Conservation (phyloP, 2,329 filamentous ascomycete species). For the Piedraia hortae region DNA sequence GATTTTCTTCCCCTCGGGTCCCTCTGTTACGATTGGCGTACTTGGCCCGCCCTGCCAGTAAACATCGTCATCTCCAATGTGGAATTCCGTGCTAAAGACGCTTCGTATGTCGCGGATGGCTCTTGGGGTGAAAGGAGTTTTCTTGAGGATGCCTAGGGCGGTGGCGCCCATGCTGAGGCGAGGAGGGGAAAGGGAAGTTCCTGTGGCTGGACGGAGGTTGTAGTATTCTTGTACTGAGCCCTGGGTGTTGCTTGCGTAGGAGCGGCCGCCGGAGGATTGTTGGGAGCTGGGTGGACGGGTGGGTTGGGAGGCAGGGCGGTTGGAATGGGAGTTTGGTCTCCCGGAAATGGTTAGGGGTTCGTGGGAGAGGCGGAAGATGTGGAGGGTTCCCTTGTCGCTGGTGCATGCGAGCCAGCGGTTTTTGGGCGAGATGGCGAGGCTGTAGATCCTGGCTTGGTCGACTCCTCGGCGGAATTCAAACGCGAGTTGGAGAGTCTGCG, state of each 20-base stretch:
- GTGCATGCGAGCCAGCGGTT: slow-evolving; percentile 64
- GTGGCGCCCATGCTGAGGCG: slow-evolving; percentile 4
- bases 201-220: slow-evolving; percentile 8
- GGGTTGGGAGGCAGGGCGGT: slow-evolving; percentile 4
- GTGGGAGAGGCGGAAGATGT: slow-evolving; percentile 52
- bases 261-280: slow-evolving; percentile 4
- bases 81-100: slow-evolving; percentile 53
- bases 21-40: slow-evolving; percentile 10
- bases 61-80: slow-evolving; percentile 38
- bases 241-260: slow-evolving; percentile 6
- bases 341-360: slow-evolving; percentile 5
- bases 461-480: slow-evolving; percentile 70
- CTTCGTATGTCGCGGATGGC: slow-evolving; percentile 79
- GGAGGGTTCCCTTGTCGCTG: slow-evolving; percentile 85
- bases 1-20: slow-evolving; percentile 11
- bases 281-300: slow-evolving; percentile 1
- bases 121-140: slow-evolving; percentile 30
- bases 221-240: slow-evolving; percentile 13
- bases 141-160: slow-evolving; percentile 9
- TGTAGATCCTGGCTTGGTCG: slow-evolving; percentile 67
- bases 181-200: slow-evolving; percentile 7
- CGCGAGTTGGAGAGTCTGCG: slow-evolving; percentile 50
- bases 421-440: slow-evolving; percentile 61
- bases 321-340: slow-evolving; percentile 1
- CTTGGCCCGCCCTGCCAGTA: slow-evolving; percentile 12